These are phyloP conservation scores for Penicillium lividum DNA, from an alignment of 495 filamentous ascomycete genomes.

Conservation along the genomic window DNA sequence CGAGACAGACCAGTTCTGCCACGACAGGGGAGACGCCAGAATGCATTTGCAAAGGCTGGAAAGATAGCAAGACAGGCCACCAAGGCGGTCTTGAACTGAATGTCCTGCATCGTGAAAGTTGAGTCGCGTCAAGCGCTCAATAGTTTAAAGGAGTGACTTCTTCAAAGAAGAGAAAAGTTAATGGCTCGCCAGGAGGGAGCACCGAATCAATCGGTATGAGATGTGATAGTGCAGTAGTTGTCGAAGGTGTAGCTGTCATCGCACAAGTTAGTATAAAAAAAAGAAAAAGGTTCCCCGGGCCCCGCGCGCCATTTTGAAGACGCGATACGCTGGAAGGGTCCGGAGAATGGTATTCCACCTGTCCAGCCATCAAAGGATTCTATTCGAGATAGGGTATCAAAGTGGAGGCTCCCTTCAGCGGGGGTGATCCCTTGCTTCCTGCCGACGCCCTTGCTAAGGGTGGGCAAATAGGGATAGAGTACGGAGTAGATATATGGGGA, in stretches of 20 bases:
- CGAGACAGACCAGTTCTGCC: slow-evolving; percentile 62
- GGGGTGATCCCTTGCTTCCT: slow-evolving; percentile 30
- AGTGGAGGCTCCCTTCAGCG: slow-evolving; percentile 18
- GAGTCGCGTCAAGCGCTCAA: slow-evolving; percentile 20
- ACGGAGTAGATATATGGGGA: too few relatives aligned
- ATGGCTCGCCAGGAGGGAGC: slow-evolving; percentile 27
- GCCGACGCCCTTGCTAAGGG: slow-evolving; percentile 12
- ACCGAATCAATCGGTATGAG: slow-evolving; percentile 27
- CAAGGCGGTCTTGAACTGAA: slow-evolving; percentile 22
- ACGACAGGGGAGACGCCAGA: slow-evolving; percentile 87
- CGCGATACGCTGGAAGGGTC: slow-evolving; percentile 4
- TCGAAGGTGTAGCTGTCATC: slow-evolving; percentile 13
- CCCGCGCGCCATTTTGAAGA: slow-evolving; percentile 9
- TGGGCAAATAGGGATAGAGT: slow-evolving; percentile 7
- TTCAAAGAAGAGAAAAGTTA: slow-evolving; percentile 8
- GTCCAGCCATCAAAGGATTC: slow-evolving; percentile 16
- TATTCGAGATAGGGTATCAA: slow-evolving; percentile 20
- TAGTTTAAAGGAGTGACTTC: slow-evolving; percentile 16
- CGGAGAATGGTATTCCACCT: slow-evolving; percentile 16
- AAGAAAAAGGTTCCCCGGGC: not conserved
- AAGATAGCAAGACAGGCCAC: slow-evolving; percentile 35
- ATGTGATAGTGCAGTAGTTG: not conserved
- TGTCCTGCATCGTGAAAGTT: slow-evolving; percentile 25
- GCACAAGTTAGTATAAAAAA: slow-evolving; percentile 18
- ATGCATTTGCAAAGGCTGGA: slow-evolving; percentile 56